Conservation (phyloP, 257 asterid species). For the Lycium barbarum region DNA sequence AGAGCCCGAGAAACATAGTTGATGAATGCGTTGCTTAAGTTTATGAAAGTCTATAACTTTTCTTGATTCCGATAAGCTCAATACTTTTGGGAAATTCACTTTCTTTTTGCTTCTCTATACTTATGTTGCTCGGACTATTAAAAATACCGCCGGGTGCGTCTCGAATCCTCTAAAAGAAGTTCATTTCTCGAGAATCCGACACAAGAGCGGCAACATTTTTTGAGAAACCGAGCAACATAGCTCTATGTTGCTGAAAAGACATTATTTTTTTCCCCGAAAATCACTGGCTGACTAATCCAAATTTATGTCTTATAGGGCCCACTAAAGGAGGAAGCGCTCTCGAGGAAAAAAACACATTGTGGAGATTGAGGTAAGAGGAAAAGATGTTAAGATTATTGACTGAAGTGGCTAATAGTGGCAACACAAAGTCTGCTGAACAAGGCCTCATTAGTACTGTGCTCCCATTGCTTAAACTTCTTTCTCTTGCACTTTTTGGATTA, state of each 20-base stretch:
- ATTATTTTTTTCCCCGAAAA: too few relatives aligned
- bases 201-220: too few relatives aligned
- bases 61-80: background rate
- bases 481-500: constrained; percentile 68
- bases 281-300: too few relatives aligned
- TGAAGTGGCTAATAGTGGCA: background rate
- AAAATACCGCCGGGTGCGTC: too few relatives aligned
- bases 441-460: constrained; percentile 55
- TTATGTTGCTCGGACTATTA: too few relatives aligned
- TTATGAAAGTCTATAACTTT: background rate
- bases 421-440: background rate
- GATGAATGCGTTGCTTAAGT: background rate
- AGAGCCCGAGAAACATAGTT: background rate
- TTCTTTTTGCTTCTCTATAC: background rate
- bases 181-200: too few relatives aligned
- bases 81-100: background rate
- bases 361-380: background rate
- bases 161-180: too few relatives aligned
- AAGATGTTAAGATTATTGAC: constrained; percentile 8
- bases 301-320: background rate
- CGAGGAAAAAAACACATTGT: too few relatives aligned
- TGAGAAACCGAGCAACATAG: too few relatives aligned
- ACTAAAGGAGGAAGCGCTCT: background rate
- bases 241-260: background rate
- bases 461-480: constrained; percentile 77